These are phyloP conservation scores for Amphichorda felina DNA, from an alignment of 2,329 filamentous ascomycete species.

Conservation along the genomic window DNA sequence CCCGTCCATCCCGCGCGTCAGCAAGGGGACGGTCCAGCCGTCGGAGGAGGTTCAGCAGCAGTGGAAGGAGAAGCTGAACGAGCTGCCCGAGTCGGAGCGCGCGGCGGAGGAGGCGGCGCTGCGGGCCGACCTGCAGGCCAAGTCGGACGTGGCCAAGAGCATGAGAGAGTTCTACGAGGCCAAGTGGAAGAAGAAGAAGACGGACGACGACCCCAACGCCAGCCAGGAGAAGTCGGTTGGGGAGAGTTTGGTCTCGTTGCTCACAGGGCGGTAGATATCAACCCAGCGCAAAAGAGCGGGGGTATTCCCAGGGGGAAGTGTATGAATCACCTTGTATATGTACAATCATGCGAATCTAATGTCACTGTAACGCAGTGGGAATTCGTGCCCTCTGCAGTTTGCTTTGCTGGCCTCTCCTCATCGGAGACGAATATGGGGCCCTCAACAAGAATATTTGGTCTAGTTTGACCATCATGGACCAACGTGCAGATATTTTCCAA, in stretches of 20 bases:
- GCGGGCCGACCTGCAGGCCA: conserved; percentile 48
- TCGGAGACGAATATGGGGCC: too few species aligned
- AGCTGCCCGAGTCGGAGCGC: conserved; percentile 45
- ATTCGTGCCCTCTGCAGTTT: too few species aligned
- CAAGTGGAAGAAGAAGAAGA: conserved; percentile 35
- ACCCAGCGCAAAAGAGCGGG: background rate
- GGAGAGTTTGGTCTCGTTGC: background rate
- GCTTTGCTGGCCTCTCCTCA: too few species aligned
- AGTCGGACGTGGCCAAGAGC: conserved; percentile 44
- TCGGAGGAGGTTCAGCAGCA: conserved; percentile 35
- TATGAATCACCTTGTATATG: background rate
- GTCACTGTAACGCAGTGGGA: background rate
- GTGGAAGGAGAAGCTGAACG: conserved; percentile 43
- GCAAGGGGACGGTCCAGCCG: conserved; percentile 16
- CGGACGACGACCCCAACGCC: background rate
- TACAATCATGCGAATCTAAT: too few species aligned
- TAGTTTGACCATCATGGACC: too few species aligned
- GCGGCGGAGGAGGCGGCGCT: conserved; percentile 52
- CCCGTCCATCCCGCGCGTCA: conserved; percentile 35
- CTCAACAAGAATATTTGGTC: too few species aligned
- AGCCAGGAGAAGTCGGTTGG: background rate
- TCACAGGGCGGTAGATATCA: background rate
- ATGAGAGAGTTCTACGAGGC: conserved; percentile 43
- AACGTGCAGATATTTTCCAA: too few species aligned
- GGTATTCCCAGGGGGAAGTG: background rate